phyloP scores from a whole-genome alignment of 768 basidiomycete species.

The Boletellus ananas region DNA sequence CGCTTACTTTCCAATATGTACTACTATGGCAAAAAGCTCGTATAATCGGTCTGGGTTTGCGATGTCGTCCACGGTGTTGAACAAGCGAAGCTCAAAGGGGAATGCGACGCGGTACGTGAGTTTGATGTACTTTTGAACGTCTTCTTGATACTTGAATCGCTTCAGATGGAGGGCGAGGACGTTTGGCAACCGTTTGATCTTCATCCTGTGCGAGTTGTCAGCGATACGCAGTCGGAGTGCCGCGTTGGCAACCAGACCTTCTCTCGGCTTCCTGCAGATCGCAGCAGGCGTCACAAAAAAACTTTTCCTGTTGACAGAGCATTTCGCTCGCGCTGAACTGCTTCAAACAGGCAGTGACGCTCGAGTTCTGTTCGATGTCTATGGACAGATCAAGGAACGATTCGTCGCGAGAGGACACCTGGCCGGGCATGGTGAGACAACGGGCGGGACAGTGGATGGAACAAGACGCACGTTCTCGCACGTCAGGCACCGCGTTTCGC shows the following conservation, averaged over 20 bases:
- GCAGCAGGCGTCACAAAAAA: conserved; percentile 96
- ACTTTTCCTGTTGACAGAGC: conserved; percentile 97
- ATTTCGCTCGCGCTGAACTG: conserved; percentile 98
- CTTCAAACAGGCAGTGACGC: conserved; percentile 90
- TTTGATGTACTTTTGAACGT: conserved; percentile 86
- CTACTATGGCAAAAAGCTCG: conserved; percentile 92
- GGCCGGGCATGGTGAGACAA: conserved; percentile 10
- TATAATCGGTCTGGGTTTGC: conserved; percentile 91
- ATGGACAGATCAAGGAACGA: conserved; percentile 97
- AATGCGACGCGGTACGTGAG: conserved; percentile 96
- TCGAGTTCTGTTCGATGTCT: conserved; percentile 98
- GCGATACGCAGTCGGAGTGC: background rate
- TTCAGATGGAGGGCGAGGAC: conserved; percentile 94
- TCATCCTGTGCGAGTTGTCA: conserved; percentile 65
- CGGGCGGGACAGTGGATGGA: conserved; percentile 2
- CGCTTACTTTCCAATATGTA: conserved; percentile 98
- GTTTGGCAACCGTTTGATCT: conserved; percentile 95
- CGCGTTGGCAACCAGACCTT: conserved; percentile 48
- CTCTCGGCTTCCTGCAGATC: conserved; percentile 98
- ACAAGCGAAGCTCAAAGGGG: conserved; percentile 89
- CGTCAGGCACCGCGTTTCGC: conserved; percentile 95
- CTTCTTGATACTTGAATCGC: conserved; percentile 98
- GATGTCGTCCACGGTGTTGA: conserved; percentile 95
- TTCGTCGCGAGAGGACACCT: conserved; percentile 93
- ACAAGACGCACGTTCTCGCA: conserved; percentile 82